Evolutionary conservation across 1,284 basidiomycete genomes (phyloP), one percentile per base, ranked within the genome.

Genomic region (Boletus semigastroideus): DNA sequence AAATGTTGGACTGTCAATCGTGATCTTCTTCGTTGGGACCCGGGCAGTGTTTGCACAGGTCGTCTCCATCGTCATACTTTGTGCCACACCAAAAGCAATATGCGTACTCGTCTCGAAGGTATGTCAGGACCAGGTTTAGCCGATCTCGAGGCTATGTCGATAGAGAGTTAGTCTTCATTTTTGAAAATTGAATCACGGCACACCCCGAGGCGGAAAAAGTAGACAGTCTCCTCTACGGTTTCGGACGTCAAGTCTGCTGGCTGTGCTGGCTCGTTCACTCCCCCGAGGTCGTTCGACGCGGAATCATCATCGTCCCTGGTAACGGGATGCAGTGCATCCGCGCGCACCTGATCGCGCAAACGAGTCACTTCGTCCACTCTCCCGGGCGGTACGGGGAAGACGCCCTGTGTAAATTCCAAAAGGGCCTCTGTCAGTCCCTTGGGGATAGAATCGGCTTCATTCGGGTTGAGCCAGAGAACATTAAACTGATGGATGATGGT

Each of bases 71-170:
- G 17, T 79, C 75, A 65, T 92, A 94, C 60, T 83, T 78, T 7
- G 84, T 80, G 10, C 92, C 91, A 65, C 92, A 94, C 88, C 90
- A 94, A 68, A 92, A 91, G 65, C 92, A 94, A 67, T 93, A 93
- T 16, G 74, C 67, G 65, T 88, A 81, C 56, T 76, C 78, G 40
- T 79, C 74, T 31, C 92, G 85, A 37, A 94, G 76, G 67, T 94
- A 92, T 9, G 79, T 71, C 28, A 92, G 72, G 14, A 92, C 83
- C 47, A 85, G 71, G 31, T 74, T 71, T 39, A 94, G 75, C 41
- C 89, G 80, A 66, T 88, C 82, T 52, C 77, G 78, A 51, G 87
- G 81, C 89, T 93, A 60, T 20, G 45, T 42, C 27, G 20, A 46
- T 31, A 36, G 52, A 51, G 25, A 17, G 54, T 60, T 42, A 71